These are phyloP conservation scores for Fusarium hostae DNA, from an alignment of 2,329 filamentous ascomycete species.

Conservation along the genomic window DNA sequence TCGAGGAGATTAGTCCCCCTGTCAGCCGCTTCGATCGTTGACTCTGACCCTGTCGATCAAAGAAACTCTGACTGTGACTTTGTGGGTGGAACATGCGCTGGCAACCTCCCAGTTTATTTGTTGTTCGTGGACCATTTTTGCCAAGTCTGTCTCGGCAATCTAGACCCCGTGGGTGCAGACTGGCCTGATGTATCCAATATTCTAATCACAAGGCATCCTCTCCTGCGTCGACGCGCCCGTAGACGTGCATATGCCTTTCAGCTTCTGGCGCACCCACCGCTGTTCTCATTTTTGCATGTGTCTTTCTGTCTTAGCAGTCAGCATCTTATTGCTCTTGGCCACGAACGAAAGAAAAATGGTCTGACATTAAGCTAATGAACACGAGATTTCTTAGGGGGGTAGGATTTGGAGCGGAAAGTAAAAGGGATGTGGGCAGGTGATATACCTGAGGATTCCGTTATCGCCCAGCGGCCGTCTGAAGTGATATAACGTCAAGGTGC, in stretches of 20 bases:
- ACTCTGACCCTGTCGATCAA: conserved; percentile 1
- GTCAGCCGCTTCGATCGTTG: not conserved
- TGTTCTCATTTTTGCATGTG: not conserved
- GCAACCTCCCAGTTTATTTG: not conserved
- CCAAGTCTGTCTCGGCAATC: conserved; percentile 13
- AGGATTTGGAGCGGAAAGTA: not conserved
- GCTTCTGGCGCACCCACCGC: not conserved
- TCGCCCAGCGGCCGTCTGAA: not conserved
- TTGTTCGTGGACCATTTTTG: not conserved
- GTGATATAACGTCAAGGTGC: conserved; percentile 31
- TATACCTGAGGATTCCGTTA: not conserved
- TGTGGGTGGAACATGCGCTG: not conserved
- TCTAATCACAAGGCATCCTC: conserved; percentile 10
- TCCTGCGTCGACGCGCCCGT: conserved; percentile 26
- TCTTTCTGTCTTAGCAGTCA: not conserved
- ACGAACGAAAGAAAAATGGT: conserved; percentile 4
- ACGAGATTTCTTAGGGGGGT: conserved; percentile 11
- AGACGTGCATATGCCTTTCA: conserved; percentile 24
- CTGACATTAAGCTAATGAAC: conserved; percentile 22
- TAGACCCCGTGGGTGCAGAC: conserved; percentile 13
- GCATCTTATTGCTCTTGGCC: conserved; percentile 21
- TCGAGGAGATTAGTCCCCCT: not conserved
- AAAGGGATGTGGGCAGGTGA: conserved; percentile 10
- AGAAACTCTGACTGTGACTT: not conserved
- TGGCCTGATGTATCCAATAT: conserved; percentile 7